Conservation (phyloP, 139 green algal genomes). For the Coelastrella sp. region DNA sequence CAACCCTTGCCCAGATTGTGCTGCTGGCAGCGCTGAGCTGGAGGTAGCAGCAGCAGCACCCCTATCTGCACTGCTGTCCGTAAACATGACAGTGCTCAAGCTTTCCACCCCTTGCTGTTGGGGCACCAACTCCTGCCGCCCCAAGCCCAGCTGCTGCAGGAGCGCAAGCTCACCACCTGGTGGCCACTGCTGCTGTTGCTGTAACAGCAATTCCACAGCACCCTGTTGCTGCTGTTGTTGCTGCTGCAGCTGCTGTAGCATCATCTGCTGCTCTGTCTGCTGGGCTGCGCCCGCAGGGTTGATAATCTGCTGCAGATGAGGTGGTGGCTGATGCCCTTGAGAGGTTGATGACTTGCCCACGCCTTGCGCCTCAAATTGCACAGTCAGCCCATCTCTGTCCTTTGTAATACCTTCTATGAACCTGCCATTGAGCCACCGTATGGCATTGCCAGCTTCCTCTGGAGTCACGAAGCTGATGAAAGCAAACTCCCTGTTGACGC, state of each 20-base stretch:
- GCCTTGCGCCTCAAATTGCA: slow-evolving; percentile 50
- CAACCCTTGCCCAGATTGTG: background rate
- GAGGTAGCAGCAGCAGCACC: background rate
- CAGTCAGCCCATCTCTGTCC: slow-evolving; percentile 47
- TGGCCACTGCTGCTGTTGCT: slow-evolving; percentile 24
- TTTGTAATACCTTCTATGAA: slow-evolving; percentile 47
- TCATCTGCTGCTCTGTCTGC: slow-evolving; percentile 14
- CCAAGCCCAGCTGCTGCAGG: slow-evolving; percentile 8
- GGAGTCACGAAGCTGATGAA: slow-evolving; percentile 44
- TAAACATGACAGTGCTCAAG: background rate
- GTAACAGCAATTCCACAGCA: background rate
- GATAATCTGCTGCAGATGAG: slow-evolving; percentile 6
- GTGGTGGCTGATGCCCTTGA: background rate
- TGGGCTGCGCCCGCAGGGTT: background rate
- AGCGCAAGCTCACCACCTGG: background rate
- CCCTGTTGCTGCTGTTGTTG: slow-evolving; percentile 20
- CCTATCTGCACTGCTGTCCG: background rate
- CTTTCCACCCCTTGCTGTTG: background rate
- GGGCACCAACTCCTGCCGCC: background rate
- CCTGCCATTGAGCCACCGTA: slow-evolving; percentile 29
- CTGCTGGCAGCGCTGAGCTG: background rate
- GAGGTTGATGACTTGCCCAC: background rate
- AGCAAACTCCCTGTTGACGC: slow-evolving; percentile 49
- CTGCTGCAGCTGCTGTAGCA: slow-evolving; percentile 28
- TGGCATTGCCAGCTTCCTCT: slow-evolving; percentile 41